Conservation (phyloP, 176 grass and related monocot species). For the Panicum miliaceum region DNA sequence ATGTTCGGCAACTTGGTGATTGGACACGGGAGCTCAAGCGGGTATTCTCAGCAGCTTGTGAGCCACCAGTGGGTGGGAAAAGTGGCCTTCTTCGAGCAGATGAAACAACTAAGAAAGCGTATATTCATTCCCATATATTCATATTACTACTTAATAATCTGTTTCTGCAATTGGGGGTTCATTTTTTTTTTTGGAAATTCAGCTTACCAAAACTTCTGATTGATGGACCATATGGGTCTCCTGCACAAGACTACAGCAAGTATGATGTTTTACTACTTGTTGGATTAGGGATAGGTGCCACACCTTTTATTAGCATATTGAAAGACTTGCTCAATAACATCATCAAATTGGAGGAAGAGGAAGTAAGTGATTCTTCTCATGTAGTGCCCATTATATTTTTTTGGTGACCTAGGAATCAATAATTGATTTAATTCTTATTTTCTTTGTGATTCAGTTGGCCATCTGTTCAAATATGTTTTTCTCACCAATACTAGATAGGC, state of each 20-base stretch:
- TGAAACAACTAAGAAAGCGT: constrained; percentile 81
- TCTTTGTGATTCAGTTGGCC: constrained; percentile 23
- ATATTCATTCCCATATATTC: constrained; percentile 31
- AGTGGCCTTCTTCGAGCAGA: constrained; percentile 96
- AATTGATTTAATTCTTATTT: not conserved
- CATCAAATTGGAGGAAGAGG: constrained; percentile 79
- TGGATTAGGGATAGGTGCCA: constrained; percentile 92
- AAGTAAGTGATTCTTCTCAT: constrained; percentile 48
- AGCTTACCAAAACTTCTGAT: constrained; percentile 96
- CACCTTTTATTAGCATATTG: constrained; percentile 90
- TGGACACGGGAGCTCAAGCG: constrained; percentile 94
- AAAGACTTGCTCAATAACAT: constrained; percentile 87
- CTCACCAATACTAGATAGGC: not conserved
- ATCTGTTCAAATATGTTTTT: constrained; percentile 1
- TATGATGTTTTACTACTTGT: constrained; percentile 91
- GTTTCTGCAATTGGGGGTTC: constrained; percentile 28
- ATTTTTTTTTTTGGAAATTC: constrained; percentile 45
- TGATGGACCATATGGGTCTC: constrained; percentile 93
- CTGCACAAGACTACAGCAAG: constrained; percentile 92
- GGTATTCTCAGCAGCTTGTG: constrained; percentile 89
- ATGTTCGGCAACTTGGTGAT: constrained; percentile 95
- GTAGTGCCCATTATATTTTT: not conserved
- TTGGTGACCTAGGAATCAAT: not conserved
- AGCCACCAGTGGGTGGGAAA: constrained; percentile 80
- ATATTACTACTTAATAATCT: constrained; percentile 29